Base-by-base conservation (phyloP, 1,284 basidiomycete genomes). In the Ceratobasidium sp. region DNA sequence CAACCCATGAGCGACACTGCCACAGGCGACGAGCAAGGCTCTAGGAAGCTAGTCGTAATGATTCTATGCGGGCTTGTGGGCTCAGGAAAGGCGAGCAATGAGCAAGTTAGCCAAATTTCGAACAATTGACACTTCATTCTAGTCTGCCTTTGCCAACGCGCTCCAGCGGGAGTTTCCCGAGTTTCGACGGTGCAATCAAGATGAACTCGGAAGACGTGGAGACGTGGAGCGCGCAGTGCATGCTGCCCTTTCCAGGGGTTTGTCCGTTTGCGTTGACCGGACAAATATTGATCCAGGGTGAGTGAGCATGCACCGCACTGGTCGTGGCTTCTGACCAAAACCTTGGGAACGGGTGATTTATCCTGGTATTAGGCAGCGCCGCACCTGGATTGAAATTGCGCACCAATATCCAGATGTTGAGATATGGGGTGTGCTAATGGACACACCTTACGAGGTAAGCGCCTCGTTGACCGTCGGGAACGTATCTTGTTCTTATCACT, bases 101-200 rank as follows among this genome's bases (percentile, higher is more conserved):
- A 29, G 7, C 58, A 41, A 41, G 31, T 34, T n/a, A 19, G 5
- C 11, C 14, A 37, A 29, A 14, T 27, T 51, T 29, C 24, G 24
- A 29, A 31, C 49, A 8, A n/a, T 46, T 48, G 16, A 24, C 31
- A 56, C 7, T 37, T 22, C 19, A 24, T 48, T 56, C 29, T 19
- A 78, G 77, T 77, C 77, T 4, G 74, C 75, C 5, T 76, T 78
- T 39, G 76, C 77, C 16, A 63, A 24, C 24, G 73, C 75, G 19
- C 72, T 78, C 8, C 53, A 76, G 34, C 66, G 53, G 0, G 65
- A 72, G 31, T 56, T 51, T 48, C 76, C 77, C 2, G 46, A 65
- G 39, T 75, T 78, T 54, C 54, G 69, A n/a, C 75, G 77, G 7
- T 77, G 75, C 34, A 76, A 76, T 59, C 77, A 78, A 64, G 77